Evolutionary conservation across 176 grass and related monocot genomes (phyloP), one percentile per base, ranked within the genome.

Genomic region (Melocanna baccifera): DNA sequence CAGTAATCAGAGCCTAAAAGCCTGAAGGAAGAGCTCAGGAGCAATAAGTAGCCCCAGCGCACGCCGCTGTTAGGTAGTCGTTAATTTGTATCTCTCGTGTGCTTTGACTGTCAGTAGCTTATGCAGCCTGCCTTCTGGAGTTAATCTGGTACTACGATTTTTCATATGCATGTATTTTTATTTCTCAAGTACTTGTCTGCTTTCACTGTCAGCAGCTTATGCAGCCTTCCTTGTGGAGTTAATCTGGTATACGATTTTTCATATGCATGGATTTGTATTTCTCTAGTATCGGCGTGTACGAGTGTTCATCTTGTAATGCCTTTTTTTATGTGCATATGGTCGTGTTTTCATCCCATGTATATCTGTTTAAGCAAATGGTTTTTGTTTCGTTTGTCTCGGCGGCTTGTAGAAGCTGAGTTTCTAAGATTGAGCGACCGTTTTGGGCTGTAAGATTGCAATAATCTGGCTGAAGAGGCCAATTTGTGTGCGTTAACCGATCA

Each of bases 41-140:
- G 62, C 69, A 80, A 91, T 87, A 87, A 81, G 41, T 84, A 37
- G 69, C 34, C 43, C 64, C 71, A 85, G 52, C 12, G 23, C 50
- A 69, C 47, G 79, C 6, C 83, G 75, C 62, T 74, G 50, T 50
- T 73, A 52, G 66, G 80, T 68, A 62, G 74, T 36, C 22, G 45
- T 45, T 78, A 66, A 57, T 39, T 71, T 64, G 64, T 70, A 71
- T 86, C 28, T 62, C 47, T 1, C 50, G 62, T 82, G 29, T 34
- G 58, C 7, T 30, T 74, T 78, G 48, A 4, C 11, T 8, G n/a
- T 78, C 29, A 71, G 65, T 50, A 81, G 63, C 58, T 70, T 85
- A 75, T 85, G 42, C 55, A 53, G 12, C 15, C 28, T 84, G 66
- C 77, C 5, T 73, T 74, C n/a, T 18, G 46, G 48, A 67, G 70